Base-by-base conservation (phyloP, 1,284 basidiomycete genomes). In the Ganoderma sinense region DNA sequence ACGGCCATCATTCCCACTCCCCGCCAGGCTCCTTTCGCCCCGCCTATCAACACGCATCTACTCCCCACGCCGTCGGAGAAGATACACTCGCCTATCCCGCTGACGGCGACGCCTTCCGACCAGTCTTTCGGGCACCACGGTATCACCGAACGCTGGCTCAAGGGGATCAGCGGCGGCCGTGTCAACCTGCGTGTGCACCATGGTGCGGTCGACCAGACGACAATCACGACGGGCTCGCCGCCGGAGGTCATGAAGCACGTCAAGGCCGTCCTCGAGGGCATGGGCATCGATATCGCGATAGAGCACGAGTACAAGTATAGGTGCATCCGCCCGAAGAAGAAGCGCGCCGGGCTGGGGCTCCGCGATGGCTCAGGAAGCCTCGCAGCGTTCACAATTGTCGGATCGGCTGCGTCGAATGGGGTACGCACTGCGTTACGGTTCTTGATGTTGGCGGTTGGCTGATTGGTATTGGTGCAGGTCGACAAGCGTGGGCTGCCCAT, bases 181-280 rank as follows among this genome's bases (percentile, higher is more conserved):
- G 85, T 86, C 45, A 89, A 89, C 67, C 84, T 99, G 65, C 90
- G 95, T 18, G 88, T 94, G 55, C 97, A 99, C 78, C 93, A 95
- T 73, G 97, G 97, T 74, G 92, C 97, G 1, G 94, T 99, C 36
- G 97, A 99, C 81, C 94, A 95, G 78, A 92, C 92, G 29, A 97
- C 93, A 51, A 89, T 99, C 73, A 98, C 97, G 11, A 95, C 93
- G 8, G 88, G 91, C 23, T 85, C 91, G 18, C 97, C 97, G 16
- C 88, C 90, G 7, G 93, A 96, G 72, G 96, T 99, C 56, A 95
- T 99, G 85, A 88, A 87, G 70, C 94, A 97, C 78, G 89, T 99
- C 43, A 87, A 89, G 75, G 85, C 87, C 69, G 93, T 97, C 20
- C 85, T 99, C 68, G 88, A 91, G 75, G 88, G 88, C 55, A 97